Conservation (phyloP, 1,284 basidiomycete species). For the Sporisorium iseilematis-ciliati region DNA sequence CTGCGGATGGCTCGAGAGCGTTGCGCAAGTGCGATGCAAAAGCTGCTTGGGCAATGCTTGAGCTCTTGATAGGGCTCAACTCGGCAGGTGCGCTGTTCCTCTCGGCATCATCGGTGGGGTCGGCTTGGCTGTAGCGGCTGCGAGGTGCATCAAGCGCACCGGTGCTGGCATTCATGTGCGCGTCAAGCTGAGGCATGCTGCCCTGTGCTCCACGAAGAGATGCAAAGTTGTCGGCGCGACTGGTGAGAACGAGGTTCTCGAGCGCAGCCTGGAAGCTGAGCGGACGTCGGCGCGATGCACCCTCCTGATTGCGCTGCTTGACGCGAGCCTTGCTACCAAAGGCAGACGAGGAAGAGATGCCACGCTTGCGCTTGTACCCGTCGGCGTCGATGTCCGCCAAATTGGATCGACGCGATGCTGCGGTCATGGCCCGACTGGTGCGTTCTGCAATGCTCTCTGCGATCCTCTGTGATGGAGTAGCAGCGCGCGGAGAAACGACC, state of each 20-base stretch:
- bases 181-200: slow-evolving; percentile 42
- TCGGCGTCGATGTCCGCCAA: slow-evolving; percentile 31
- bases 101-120: slow-evolving; percentile 16
- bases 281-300: slow-evolving; percentile 48
- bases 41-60: slow-evolving; percentile 35
- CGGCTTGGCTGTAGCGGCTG: slow-evolving; percentile 12
- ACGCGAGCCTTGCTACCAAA: slow-evolving; percentile 62
- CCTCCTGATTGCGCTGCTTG: slow-evolving; percentile 57
- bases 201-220: slow-evolving; percentile 43
- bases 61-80: slow-evolving; percentile 40
- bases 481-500: slow-evolving; percentile 10
- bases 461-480: slow-evolving; percentile 14
- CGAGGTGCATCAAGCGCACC: slow-evolving; percentile 43
- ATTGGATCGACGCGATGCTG: slow-evolving; percentile 36
- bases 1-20: slow-evolving; percentile 22
- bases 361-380: slow-evolving; percentile 38
- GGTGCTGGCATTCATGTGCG: slow-evolving; percentile 38
- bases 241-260: slow-evolving; percentile 48
- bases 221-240: slow-evolving; percentile 45
- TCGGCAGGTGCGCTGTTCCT: slow-evolving; percentile 48
- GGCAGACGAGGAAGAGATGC: slow-evolving; percentile 59
- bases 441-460: slow-evolving; percentile 39
- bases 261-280: slow-evolving; percentile 63
- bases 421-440: slow-evolving; percentile 26
- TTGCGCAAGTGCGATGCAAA: slow-evolving; percentile 35